These are phyloP conservation scores for Fusarium mangiferae DNA, from an alignment of 2,329 filamentous ascomycete genomes.

Conservation along the genomic window DNA sequence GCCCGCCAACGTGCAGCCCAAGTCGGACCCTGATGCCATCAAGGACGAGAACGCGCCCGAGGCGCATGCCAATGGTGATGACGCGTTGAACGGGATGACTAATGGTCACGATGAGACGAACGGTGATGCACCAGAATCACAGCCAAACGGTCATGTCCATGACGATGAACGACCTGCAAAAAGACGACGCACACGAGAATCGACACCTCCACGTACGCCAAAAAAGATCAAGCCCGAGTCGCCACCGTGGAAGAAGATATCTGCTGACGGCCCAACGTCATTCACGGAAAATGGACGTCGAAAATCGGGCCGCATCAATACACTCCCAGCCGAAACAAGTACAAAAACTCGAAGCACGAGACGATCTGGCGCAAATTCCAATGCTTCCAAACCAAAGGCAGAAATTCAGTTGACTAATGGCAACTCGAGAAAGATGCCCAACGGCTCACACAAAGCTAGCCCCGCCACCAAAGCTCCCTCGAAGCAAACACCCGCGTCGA, in stretches of 20 bases:
- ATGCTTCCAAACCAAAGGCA: conserved; percentile 47
- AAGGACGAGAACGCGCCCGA: conserved; percentile 41
- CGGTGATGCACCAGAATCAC: conserved; percentile 42
- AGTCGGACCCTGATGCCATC: conserved; percentile 44
- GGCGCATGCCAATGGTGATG: conserved; percentile 28
- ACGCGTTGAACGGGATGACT: conserved; percentile 29
- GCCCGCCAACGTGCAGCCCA: conserved; percentile 55
- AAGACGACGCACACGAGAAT: conserved; percentile 69
- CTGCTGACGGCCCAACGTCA: conserved; percentile 86
- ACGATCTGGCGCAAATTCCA: conserved; percentile 52
- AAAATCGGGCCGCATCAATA: conserved; percentile 73
- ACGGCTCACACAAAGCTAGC: conserved; percentile 42
- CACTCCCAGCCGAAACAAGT: conserved; percentile 63
- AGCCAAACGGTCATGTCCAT: conserved; percentile 53
- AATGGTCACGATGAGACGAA: conserved; percentile 29
- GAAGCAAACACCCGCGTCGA: conserved; percentile 39
- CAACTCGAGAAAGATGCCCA: conserved; percentile 40
- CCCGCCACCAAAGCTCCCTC: conserved; percentile 40
- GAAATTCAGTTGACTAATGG: conserved; percentile 42
- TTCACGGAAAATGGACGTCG: conserved; percentile 79
- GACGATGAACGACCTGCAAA: conserved; percentile 67
- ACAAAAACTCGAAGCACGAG: conserved; percentile 64
- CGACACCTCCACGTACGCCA: conserved; percentile 54
- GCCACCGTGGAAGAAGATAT: conserved; percentile 92
- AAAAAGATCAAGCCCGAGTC: conserved; percentile 67